A percentile compares a stretch with the other conserved stretches of the same genome.
phyloP scores from a whole-genome alignment of 140 eudicot genomes.

The Stevia rebaudiana region DNA sequence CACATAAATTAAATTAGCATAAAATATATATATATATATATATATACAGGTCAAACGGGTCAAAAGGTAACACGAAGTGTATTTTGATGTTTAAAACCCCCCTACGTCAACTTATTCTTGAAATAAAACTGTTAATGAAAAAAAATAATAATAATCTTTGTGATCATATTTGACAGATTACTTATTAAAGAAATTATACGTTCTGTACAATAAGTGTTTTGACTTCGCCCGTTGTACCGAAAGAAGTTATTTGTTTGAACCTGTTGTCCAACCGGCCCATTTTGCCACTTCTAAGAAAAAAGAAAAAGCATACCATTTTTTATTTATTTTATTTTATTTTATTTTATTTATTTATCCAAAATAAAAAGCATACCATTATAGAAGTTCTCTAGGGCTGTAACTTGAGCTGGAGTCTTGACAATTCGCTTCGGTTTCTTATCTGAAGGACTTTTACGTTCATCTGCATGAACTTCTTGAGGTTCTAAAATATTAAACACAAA shows the following conservation, averaged over 20 bases:
- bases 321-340: too few relatives aligned
- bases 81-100: neutral
- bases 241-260: neutral
- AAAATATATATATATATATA: neutral
- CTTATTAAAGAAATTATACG: neutral
- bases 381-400: constrained; percentile 68
- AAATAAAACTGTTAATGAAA: neutral
- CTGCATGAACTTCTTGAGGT: constrained; percentile 41
- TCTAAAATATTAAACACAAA: constrained; percentile 26
- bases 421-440: constrained; percentile 71
- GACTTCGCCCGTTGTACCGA: neutral
- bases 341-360: too few relatives aligned
- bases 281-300: constrained; percentile 1
- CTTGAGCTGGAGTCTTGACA: constrained; percentile 68
- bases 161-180: neutral
- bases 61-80: neutral
- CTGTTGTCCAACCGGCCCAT: neutral
- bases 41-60: neutral
- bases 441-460: constrained; percentile 46
- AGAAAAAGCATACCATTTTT: constrained; percentile 49
- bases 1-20: neutral
- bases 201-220: neutral
- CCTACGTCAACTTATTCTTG: neutral
- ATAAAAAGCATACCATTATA: constrained; percentile 54
- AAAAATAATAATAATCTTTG: neutral